These are phyloP conservation scores for Pythium oligandrum DNA, from an alignment of 352 stramenopile species.

Conservation along the genomic window DNA sequence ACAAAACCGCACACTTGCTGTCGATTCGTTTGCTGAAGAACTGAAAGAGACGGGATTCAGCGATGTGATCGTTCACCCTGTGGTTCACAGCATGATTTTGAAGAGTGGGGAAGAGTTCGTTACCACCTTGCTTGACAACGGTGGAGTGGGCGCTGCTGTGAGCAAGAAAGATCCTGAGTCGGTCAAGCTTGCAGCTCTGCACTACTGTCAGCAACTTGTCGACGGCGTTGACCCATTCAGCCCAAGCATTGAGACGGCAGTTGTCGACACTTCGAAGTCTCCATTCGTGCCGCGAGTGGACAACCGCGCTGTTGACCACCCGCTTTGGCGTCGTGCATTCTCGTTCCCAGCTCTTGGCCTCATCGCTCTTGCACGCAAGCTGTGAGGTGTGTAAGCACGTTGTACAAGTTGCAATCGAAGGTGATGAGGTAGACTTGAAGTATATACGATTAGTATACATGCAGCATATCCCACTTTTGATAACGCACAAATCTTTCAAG, in stretches of 20 bases:
- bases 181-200: slow-evolving; percentile 3
- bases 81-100: slow-evolving; percentile 9
- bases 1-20: slow-evolving; percentile 9
- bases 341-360: slow-evolving; percentile 2
- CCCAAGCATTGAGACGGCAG: not conserved
- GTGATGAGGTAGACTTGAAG: too few relatives aligned
- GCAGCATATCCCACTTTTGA: too few relatives aligned
- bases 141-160: slow-evolving; percentile 3
- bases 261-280: not conserved
- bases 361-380: slow-evolving; percentile 11
- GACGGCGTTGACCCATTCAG: slow-evolving; percentile 11
- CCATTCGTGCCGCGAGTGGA: not conserved
- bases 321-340: slow-evolving; percentile 9
- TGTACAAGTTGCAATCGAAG: too few relatives aligned
- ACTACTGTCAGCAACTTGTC: slow-evolving; percentile 7
- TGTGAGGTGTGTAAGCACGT: too few relatives aligned
- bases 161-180: slow-evolving; percentile 5
- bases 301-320: not conserved
- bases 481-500: too few relatives aligned
- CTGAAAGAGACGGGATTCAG: slow-evolving; percentile 11
- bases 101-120: slow-evolving; percentile 11
- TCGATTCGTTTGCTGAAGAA: slow-evolving; percentile 2
- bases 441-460: too few relatives aligned
- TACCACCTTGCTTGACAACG: slow-evolving; percentile 8
- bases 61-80: slow-evolving; percentile 6